Conservation (phyloP, 2,329 filamentous ascomycete species). For the Ophiostoma piceae region DNA sequence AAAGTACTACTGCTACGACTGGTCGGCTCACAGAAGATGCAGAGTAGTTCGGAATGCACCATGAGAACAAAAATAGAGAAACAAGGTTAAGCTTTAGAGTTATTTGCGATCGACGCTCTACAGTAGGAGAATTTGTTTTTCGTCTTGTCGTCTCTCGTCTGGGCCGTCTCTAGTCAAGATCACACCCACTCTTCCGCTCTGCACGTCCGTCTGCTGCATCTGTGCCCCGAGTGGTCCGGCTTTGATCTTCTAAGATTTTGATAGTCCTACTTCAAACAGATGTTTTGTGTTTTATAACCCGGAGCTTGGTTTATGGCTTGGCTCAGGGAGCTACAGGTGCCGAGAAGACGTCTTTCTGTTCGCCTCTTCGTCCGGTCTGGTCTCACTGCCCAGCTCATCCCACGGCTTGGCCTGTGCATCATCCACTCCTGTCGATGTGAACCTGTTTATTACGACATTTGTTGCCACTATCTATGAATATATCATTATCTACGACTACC, state of each 20-base stretch:
- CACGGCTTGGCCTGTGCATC: neutral
- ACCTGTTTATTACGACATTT: neutral
- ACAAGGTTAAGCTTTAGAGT: conserved; percentile 5
- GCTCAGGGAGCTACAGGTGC: neutral
- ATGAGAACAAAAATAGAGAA: neutral
- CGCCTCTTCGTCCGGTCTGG: neutral
- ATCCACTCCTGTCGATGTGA: neutral
- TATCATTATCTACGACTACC: neutral
- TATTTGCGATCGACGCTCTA: neutral
- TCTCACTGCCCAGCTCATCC: neutral
- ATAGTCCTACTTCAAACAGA: neutral
- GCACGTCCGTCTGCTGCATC: neutral
- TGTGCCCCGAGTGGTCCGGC: neutral
- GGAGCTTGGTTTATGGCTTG: neutral
- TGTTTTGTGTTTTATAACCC: neutral
- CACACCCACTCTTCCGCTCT: neutral
- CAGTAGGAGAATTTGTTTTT: conserved; percentile 1
- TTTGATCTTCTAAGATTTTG: neutral
- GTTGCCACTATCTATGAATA: neutral
- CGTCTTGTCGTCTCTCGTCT: neutral
- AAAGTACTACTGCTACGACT: neutral
- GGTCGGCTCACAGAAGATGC: neutral
- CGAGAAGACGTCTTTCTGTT: neutral
- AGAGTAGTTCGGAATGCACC: neutral
- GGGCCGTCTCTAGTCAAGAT: neutral